Base-by-base conservation (phyloP, 2,329 filamentous ascomycete species). In the Diaporthe ilicicola region DNA sequence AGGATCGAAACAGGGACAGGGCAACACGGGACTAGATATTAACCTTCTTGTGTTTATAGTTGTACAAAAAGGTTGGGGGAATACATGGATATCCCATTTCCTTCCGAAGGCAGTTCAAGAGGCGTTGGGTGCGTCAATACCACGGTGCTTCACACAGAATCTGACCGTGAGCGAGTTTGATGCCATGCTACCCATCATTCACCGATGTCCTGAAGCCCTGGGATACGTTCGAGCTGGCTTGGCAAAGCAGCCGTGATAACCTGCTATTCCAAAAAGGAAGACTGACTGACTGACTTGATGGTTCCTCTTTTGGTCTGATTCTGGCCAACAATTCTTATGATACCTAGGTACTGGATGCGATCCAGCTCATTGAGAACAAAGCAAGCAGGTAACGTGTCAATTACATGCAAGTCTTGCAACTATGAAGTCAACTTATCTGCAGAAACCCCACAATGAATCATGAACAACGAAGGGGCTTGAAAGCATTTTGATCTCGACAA, bases 1-100 rank as follows among this genome's bases (percentile, higher is more conserved):
- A 37, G 44, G 13, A 79, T 78, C 37, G 75, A 76, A 51, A 77
- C 76, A 1, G 79, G 80, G 15, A 82, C 77, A 22, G 80, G 37
- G 42, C n/a, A 29, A 56, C 22, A 27, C 22, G 37, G 53, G 53
- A 59, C 29, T 59, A 68, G 46, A 59, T 29, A 56, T 37, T 50
- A 50, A 46, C 29, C 53, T 68, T 68, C 65, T 59, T 59, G 65
- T 68, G 59, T 59, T 48, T 50, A 68, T 68, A 68, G 24, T 68
- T 50, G 59, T 62, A 37, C 42, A 48, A 62, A 62, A 62, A 62
- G 42, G 42, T 19, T 12, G n/a, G 59, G 39, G 42, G 24, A 48
- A 48, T 24, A 24, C 29, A 24, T 42, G 59, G 42, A 34, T 48
- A 48, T 22, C 42, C 19, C 42, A 32, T n/a, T 48, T 24, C 29